Conservation (phyloP, 306 rosid genomes). For the Hylodesmum podocarpum region DNA sequence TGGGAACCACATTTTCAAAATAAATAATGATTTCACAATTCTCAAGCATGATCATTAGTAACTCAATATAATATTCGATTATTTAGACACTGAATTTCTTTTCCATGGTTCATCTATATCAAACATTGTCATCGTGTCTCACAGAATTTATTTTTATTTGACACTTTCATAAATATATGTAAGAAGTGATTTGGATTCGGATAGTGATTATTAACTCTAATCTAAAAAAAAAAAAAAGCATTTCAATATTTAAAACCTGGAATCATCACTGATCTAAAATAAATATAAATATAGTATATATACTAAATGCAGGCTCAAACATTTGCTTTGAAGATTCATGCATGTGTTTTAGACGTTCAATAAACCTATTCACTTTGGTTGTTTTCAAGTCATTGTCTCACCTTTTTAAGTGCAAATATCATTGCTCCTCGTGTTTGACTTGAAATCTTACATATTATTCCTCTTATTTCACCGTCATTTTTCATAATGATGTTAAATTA, state of each 20-base stretch:
- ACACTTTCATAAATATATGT: not conserved
- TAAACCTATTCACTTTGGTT: constrained; percentile 8
- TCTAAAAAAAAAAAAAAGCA: not conserved
- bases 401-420: constrained; percentile 9
- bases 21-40: constrained; percentile 13
- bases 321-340: not conserved
- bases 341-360: constrained; percentile 2
- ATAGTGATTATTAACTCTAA: not conserved
- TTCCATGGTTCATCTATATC: not conserved
- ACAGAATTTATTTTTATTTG: not conserved
- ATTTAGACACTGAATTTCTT: not conserved
- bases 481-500: not conserved
- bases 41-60: constrained; percentile 15
- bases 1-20: constrained; percentile 22
- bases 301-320: no score
- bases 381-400: constrained; percentile 24
- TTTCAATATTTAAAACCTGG: not conserved
- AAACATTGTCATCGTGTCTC: not conserved
- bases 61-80: not conserved
- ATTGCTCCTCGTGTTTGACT: not conserved
- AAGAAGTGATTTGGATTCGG: not conserved
- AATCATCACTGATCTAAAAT: not conserved
- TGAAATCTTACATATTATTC: not conserved
- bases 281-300: not conserved
- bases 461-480: not conserved